These are phyloP conservation scores for Vitis hybrid DNA, from an alignment of 177 flowering plant genomes.

Conservation along the genomic window DNA sequence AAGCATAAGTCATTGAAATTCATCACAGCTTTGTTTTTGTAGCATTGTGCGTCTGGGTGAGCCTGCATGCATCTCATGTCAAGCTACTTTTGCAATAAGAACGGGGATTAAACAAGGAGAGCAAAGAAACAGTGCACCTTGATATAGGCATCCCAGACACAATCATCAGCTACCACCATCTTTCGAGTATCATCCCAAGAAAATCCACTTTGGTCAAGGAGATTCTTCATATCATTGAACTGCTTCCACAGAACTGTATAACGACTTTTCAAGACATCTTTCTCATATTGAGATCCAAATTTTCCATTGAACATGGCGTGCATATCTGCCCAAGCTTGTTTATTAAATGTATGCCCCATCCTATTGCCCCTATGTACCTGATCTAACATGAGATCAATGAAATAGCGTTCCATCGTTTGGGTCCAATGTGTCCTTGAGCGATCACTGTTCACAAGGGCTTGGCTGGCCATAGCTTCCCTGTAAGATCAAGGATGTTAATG, in stretches of 20 bases:
- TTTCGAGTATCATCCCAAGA: constrained; percentile 25
- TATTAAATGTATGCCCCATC: constrained; percentile 18
- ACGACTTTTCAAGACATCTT: constrained; percentile 19
- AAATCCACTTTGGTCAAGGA: constrained; percentile 26
- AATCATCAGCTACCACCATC: constrained; percentile 21
- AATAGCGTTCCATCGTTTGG: constrained; percentile 21
- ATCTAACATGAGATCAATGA: constrained; percentile 27
- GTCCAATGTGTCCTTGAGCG: constrained; percentile 21
- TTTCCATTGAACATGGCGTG: constrained; percentile 17
- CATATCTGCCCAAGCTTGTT: constrained; percentile 30
- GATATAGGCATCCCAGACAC: constrained; percentile 25
- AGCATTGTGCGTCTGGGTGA: constrained; percentile 18
- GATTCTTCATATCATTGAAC: constrained; percentile 20
- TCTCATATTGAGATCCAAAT: constrained; percentile 20
- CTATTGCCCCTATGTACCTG: constrained; percentile 21
- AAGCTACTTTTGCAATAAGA: neutral
- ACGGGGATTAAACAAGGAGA: neutral
- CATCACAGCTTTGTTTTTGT: constrained; percentile 10
- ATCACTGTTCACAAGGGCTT: constrained; percentile 4
- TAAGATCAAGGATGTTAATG: too few relatives aligned
- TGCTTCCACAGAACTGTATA: constrained; percentile 19
- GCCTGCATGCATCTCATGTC: constrained; percentile 15
- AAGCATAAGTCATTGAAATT: constrained; percentile 22
- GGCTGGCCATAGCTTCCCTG: constrained; percentile 10
- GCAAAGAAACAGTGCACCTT: constrained; percentile 16